These are phyloP conservation scores for Pseudogymnoascus sp. DNA, from an alignment of 2,329 filamentous ascomycete species.

Conservation along the genomic window DNA sequence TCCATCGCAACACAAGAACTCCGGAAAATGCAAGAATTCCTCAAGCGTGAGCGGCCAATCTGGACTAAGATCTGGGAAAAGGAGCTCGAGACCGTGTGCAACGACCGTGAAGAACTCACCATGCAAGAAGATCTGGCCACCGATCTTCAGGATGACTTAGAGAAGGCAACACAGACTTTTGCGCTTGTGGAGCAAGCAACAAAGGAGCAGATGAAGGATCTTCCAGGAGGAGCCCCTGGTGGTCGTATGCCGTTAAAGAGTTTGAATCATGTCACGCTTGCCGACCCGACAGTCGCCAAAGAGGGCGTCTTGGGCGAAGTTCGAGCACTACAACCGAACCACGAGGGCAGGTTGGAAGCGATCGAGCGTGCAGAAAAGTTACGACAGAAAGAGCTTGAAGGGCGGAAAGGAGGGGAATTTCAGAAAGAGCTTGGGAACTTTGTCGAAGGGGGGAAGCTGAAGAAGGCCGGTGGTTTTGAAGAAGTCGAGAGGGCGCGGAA, in stretches of 20 bases:
- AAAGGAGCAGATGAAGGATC: slow-evolving; percentile 89
- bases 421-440: slow-evolving; percentile 79
- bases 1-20: slow-evolving; percentile 73
- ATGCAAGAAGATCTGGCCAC: slow-evolving; percentile 93
- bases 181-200: slow-evolving; percentile 93
- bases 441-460: slow-evolving; percentile 82
- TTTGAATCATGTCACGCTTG: slow-evolving; percentile 42
- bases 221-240: slow-evolving; percentile 44
- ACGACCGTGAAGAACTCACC: slow-evolving; percentile 87
- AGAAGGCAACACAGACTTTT: slow-evolving; percentile 90
- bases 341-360: slow-evolving; percentile 85
- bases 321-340: slow-evolving; percentile 85
- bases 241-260: slow-evolving; percentile 51
- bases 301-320: slow-evolving; percentile 90
- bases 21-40: slow-evolving; percentile 87
- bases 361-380: slow-evolving; percentile 96
- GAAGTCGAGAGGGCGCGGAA: slow-evolving; percentile 81
- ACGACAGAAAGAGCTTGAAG: slow-evolving; percentile 79
- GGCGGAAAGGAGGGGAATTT: slow-evolving; percentile 60
- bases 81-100: slow-evolving; percentile 90
- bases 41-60: slow-evolving; percentile 84
- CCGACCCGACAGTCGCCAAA: slow-evolving; percentile 75
- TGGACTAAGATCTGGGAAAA: slow-evolving; percentile 99
- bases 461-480: slow-evolving; percentile 92
- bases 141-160: slow-evolving; percentile 87